Evolutionary conservation across 768 basidiomycete species (phyloP), one percentile per base, ranked within the genome.

Genomic region (Gloeostereum incarnatum): DNA sequence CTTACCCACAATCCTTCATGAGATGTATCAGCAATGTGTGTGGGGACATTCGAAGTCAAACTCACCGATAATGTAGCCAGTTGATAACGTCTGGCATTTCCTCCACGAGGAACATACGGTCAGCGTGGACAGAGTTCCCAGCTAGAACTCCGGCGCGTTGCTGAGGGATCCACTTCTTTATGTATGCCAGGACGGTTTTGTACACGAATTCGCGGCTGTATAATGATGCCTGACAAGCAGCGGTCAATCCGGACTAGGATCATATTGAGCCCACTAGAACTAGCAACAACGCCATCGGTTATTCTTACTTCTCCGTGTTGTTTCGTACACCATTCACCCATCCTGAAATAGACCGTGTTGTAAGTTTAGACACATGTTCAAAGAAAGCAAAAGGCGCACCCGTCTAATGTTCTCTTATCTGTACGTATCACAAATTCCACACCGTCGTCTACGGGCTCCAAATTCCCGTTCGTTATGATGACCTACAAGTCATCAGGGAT

Each of bases 81-180:
- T 90, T 73, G 14, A 81, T 59, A 11, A 94, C 56, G 38, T 78
- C 73, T 1, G 87, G 85, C 89, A 96, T 92, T 38, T 85, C 73
- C 51, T 75, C 74, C 3, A 62, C 65, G 19, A 91, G 62, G 53
- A 91, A 91, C 3, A 62, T 57, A 38, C 73, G 69, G 58, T 96
- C 91, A 1, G 75, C 76, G 52, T 96, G 88, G 2, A 94, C 85
- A 8, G 87, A 84, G 51, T 71, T 93, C 10, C 92, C 92, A 4
- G 92, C 88, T n/a, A 91, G 70, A 6, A 88, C 69, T 2, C 71
- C 88, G 5, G 58, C 63, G 25, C 68, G 61, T 42, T 64, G 63
- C 11, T 68, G 55, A 9, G 92, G 91, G 24, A 96, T 65, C 88
- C 91, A 90, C 52, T 71, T 76, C 59, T 84, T 78, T 53, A 97